These are phyloP conservation scores for Boletus reticuloceps DNA, from an alignment of 768 basidiomycete genomes.

Conservation along the genomic window DNA sequence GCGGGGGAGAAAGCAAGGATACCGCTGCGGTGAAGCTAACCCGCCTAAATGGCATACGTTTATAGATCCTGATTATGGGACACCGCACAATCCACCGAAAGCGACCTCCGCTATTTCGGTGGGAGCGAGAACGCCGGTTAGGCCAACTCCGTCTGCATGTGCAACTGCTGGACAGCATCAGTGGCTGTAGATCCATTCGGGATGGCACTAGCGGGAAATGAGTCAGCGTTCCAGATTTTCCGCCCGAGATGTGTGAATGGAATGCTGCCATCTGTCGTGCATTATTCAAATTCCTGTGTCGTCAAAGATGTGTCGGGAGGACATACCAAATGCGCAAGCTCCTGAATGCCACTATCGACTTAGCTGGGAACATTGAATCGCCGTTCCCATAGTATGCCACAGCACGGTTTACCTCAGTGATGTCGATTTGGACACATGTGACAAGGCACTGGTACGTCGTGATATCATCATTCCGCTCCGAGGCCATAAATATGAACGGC, in stretches of 20 bases:
- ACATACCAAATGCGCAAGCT: background rate
- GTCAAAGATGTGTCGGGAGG: background rate
- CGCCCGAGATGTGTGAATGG: background rate
- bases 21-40: background rate
- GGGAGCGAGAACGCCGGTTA: background rate
- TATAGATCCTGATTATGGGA: conserved; percentile 11
- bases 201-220: background rate
- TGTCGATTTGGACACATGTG: too few relatives aligned
- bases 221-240: background rate
- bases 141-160: background rate
- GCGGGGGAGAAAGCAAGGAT: background rate
- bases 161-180: conserved; percentile 1
- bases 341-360: background rate
- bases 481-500: background rate
- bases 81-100: background rate
- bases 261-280: background rate
- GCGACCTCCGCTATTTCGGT: background rate
- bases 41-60: conserved; percentile 3
- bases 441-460: too few relatives aligned
- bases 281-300: background rate
- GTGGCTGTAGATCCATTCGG: conserved; percentile 4
- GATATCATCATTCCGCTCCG: background rate
- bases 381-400: background rate
- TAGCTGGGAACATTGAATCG: background rate
- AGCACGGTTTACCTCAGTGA: background rate